Base-by-base conservation (phyloP, 2,329 filamentous ascomycete genomes). In the Cladosporium sp. region DNA sequence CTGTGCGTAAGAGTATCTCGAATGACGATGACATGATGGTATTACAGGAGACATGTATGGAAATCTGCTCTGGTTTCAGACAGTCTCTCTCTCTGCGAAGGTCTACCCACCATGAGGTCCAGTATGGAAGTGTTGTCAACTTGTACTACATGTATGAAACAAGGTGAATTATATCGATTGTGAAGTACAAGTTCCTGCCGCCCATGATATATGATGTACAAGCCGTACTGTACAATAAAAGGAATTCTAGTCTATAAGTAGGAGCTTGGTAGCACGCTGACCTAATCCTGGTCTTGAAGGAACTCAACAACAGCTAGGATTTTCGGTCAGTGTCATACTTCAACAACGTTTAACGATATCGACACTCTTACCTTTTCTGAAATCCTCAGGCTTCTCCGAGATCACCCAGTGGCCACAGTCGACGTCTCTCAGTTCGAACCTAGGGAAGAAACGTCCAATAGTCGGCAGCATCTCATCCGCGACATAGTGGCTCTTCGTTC, bases 371-470 rank as follows among this genome's bases (percentile, higher is more conserved):
- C 91, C 89, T 83, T 86, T 81, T 74, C 89, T 87, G 71, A 96
- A 96, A 11, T 84, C 88, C 74, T 92, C 88, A 0, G 92, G 92
- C 72, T 92, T 89, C 81, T 96, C 92, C n/a, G 91, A 92, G 68
- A 94, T 93, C 5, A 96, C 82, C 92, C 92, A 96, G 77, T 96
- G 92, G 0, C 92, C 92, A 10, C 89, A 86, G 44, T 95, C 89
- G 36, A 96, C 81, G 78, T 94, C 90, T 59, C 83, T 86, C 34
- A 95, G 74, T 75, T 87, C 81, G 74, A 95, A 96, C 28, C 83
- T 83, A 12, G 92, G 92, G 74, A 96, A 96, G 79, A 96, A 95
- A 69, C 87, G 84, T 3, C 92, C 91, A 71, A 95, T 89, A 21
- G 90, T 80, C n/a, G 92, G 91, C 58, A 96, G 79, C 62, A 88